Evolutionary conservation across 2,329 filamentous ascomycete species (phyloP), one percentile per base, ranked within the genome.

Genomic region (Phialophora chinensis): DNA sequence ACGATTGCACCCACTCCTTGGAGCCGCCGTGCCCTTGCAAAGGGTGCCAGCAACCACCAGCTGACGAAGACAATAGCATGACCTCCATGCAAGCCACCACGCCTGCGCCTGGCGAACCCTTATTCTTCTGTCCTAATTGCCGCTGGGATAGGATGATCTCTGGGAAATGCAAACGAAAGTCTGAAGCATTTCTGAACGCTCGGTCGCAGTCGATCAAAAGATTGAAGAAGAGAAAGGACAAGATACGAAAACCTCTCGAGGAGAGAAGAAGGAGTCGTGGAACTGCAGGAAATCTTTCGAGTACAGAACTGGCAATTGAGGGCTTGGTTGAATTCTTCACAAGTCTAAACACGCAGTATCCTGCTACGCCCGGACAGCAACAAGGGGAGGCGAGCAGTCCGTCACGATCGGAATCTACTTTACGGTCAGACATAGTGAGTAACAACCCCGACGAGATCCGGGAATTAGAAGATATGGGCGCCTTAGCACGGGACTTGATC

Each of bases 1-100:
- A 79, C 65, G 80, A 81, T 47, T 83, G 81, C 66, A 72, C 79
- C 11, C 72, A 72, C 10, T 72, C 54, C 14, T 52, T 72, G 7
- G 71, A 69, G 14, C 60, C 66, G 50, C 62, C 69, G 3, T 73
- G 72, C 65, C 69, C 69, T 20, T 74, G 72, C 60, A 69, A 68
- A 54, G 71, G 68, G 49, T 74, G 72, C 42, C 65, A 65, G 17
- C 38, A 54, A 23, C 42, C 60, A 17, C 62, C 58, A 14, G n/a
- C 50, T 17, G 69, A 69, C 23, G 64, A 59, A 6, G 60, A 38
- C 17, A 47, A 47, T 42, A 20, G 10, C 35, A 20, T 56, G 49
- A 23, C 29, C 25, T 42, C 50, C 44, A n/a, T 65, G 6, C 58
- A 63, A 29, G 31, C 31, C n/a, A 56, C 17, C 23, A 65, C 55